Evolutionary conservation across 2,329 filamentous ascomycete genomes (phyloP), one percentile per base, ranked within the genome.

Genomic region (Escovopsis sp.): DNA sequence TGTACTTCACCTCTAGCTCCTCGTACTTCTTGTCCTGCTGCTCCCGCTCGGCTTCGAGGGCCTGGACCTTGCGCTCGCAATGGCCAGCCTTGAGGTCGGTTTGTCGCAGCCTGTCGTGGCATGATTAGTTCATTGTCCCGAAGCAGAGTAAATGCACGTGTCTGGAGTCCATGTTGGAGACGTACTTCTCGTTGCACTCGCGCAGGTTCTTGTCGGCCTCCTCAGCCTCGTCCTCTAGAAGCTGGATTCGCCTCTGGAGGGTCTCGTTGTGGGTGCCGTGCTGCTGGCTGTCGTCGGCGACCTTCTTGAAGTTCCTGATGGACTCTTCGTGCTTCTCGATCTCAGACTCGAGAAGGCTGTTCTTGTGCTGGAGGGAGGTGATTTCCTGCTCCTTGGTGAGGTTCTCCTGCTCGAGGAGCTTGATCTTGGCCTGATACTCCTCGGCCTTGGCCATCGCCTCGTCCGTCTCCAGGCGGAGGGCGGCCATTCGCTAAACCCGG

Each of bases 21-120:
- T 96, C 91, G 70, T 93, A 96, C 74, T 98, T 96, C 66, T 74
- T 63, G 73, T 96, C 91, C 88, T 88, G 95, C 66, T 88, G 79
- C 66, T 95, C 87, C 57, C 85, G 83, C 63, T 88, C 78, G 59
- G 77, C 72, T 71, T 98, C 91, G 59, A 95, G 80, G 57, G 91
- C 89, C 67, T 95, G 86, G 54, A 96, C 91, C 75, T 96, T 96
- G 69, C 91, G 91, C 73, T 98, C 91, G 68, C 89, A 96, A 72
- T 98, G 89, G 57, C 89, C 91, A 58, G 89, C 88, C 76, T 96
- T 96, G 70, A 96, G 87, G 64, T 98, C 91, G 69, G 91, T 95
- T 72, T 94, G 88, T 64, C 91, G 88, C 60, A 96, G 85, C 71
- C 91, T 98, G 54, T 50, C 44, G 43, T 40, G 39, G 4, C 30